Evolutionary conservation across 2,329 filamentous ascomycete species (phyloP).

Genomic region (Claviceps sp.): DNA sequence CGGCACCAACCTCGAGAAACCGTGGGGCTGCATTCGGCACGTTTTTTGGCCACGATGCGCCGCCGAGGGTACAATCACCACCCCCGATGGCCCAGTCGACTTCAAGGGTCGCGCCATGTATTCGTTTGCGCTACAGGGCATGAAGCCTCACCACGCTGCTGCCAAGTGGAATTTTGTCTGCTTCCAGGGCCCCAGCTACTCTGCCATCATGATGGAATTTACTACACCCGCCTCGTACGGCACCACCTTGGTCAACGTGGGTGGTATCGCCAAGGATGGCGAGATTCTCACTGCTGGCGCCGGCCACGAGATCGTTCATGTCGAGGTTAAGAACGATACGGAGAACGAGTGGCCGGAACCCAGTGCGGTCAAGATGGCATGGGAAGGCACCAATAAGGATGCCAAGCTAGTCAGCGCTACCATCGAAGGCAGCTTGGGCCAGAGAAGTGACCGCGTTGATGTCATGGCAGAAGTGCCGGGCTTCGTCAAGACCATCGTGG

Average conservation of each 20-base stretch:
- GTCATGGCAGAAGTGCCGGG: conserved; percentile 94
- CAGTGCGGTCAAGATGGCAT: conserved; percentile 57
- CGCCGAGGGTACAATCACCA: conserved; percentile 73
- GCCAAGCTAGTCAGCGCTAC: conserved; percentile 58
- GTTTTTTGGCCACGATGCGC: conserved; percentile 85
- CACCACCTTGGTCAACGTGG: conserved; percentile 68
- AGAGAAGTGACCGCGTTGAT: conserved; percentile 65
- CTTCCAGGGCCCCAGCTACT: conserved; percentile 79
- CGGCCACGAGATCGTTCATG: conserved; percentile 54
- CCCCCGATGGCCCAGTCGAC: conserved; percentile 67
- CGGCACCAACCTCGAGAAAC: conserved; percentile 71
- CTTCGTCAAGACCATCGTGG: conserved; percentile 90
- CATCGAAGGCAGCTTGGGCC: conserved; percentile 55
- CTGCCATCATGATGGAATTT: conserved; percentile 90
- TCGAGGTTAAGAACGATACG: conserved; percentile 53
- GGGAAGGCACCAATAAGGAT: conserved; percentile 67
- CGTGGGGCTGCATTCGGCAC: conserved; percentile 89
- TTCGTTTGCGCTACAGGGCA: conserved; percentile 80
- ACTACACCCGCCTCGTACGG: conserved; percentile 90
- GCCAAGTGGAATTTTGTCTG: conserved; percentile 86
- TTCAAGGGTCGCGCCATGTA: conserved; percentile 71
- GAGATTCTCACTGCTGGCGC: conserved; percentile 64
- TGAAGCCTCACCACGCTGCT: conserved; percentile 97
- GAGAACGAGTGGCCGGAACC: conserved; percentile 87
- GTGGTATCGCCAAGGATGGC: conserved; percentile 67